A percentile compares a stretch with the other conserved stretches of the same genome.
These are phyloP conservation scores for Podaxis sp. DNA, from an alignment of 768 basidiomycete genomes.

Conservation along the genomic window DNA sequence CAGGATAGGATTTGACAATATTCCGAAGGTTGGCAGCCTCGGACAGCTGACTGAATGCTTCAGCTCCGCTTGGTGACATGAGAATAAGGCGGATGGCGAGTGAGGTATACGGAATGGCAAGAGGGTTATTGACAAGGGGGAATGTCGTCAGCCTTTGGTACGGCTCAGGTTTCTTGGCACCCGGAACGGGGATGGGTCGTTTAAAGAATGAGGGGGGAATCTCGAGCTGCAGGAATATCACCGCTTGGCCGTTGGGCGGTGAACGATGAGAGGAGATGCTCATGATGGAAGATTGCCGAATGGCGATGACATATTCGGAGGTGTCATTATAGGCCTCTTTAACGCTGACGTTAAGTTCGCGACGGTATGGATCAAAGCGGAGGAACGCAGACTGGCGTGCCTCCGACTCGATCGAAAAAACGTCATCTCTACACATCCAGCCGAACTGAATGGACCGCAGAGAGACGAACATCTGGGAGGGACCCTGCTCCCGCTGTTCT, in stretches of 20 bases:
- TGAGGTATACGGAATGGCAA: slow-evolving; percentile 52
- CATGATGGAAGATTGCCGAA: slow-evolving; percentile 43
- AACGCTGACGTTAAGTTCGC: slow-evolving; percentile 42
- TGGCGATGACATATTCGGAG: slow-evolving; percentile 35
- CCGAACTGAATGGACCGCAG: slow-evolving; percentile 51
- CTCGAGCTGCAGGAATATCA: slow-evolving; percentile 44
- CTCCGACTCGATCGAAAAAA: slow-evolving; percentile 49
- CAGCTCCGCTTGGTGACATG: slow-evolving; percentile 29
- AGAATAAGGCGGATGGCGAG: slow-evolving; percentile 52
- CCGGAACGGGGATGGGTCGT: slow-evolving; percentile 16
- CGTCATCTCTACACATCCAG: slow-evolving; percentile 56
- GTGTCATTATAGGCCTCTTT: slow-evolving; percentile 21
- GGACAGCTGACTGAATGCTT: slow-evolving; percentile 37
- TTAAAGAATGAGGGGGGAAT: slow-evolving; percentile 26
- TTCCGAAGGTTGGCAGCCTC: slow-evolving; percentile 37
- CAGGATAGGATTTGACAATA: slow-evolving; percentile 30
- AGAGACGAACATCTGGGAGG: slow-evolving; percentile 28
- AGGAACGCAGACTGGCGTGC: slow-evolving; percentile 25
- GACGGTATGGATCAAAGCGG: slow-evolving; percentile 38
- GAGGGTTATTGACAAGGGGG: slow-evolving; percentile 39
- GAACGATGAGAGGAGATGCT: slow-evolving; percentile 36
- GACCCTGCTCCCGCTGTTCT: slow-evolving; percentile 28
- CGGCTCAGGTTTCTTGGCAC: slow-evolving; percentile 21
- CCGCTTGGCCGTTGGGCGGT: slow-evolving; percentile 20
- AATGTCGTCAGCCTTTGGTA: slow-evolving; percentile 37